Base-by-base conservation (phyloP, 306 rosid genomes). In the Spatholobus suberectus region DNA sequence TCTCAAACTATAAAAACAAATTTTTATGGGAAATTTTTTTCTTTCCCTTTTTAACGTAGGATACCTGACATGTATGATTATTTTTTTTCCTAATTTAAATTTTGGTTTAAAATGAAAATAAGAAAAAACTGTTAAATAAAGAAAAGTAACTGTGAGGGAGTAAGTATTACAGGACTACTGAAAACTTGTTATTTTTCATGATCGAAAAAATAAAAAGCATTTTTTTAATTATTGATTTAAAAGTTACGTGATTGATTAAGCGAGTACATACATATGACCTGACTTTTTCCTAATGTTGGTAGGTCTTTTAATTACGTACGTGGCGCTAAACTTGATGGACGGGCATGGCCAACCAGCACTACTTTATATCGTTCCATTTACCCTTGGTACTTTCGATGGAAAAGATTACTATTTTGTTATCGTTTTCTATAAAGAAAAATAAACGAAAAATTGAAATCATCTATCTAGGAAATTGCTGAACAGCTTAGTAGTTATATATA, bases 301-400 rank as follows among this genome's bases (percentile, higher is more conserved):
- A 96, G 98, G 98, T 86, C 99, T 96, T 76, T 88, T 96, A 44
- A 79, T 96, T 58, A 96, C 99, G 4, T 92, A 96, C 7, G 92
- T 96, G 81, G 99, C 99, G 35, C 88, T 96, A 59, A 94, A 92
- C 92, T 89, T 96, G 91, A 96, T 96, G 99, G 97, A 94, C 15
- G 99, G 99, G 41, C 97, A 92, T 51, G 99, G 99, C 67, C 99
- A 96, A 82, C 99, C 97, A 0, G 99, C 99, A n/a, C 90, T 96
- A 43, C 90, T 96, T 72, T 94, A 96, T 90, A 92, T 96, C 8
- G 97, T 96, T 66, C 99, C 99, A 15, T 96, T 96, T 75, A 96
- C 93, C 8, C 97, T 96, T 0, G 98, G 99, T 94, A 89, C 57
- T 73, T 76, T 68, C 75, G 18, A 73, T 57, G 77, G 63, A 34